These are phyloP conservation scores for Eucalyptus virginea DNA, from an alignment of 345 rosid genomes.

Conservation along the genomic window DNA sequence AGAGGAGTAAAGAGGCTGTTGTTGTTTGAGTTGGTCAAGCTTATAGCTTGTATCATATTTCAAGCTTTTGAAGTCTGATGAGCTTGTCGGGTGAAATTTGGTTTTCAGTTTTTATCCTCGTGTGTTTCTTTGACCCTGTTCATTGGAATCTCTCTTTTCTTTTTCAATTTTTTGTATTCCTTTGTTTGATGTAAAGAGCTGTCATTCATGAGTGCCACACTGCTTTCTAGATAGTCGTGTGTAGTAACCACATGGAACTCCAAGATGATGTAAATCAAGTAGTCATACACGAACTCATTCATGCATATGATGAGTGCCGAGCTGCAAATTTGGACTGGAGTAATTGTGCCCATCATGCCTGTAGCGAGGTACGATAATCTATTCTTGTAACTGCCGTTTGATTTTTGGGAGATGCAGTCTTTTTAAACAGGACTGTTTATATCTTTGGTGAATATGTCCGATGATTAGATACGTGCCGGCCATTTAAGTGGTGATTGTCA, in stretches of 20 bases:
- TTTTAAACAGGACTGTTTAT: not conserved
- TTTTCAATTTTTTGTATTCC: not conserved
- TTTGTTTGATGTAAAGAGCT: not conserved
- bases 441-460: not conserved
- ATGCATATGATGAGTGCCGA: conserved; percentile 87
- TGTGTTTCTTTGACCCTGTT: not conserved
- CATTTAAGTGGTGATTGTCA: conserved; percentile 95
- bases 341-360: conserved; percentile 95
- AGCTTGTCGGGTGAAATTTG: not conserved
- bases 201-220: not conserved
- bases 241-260: conserved; percentile 57
- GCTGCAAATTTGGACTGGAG: conserved; percentile 80
- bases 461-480: conserved; percentile 87
- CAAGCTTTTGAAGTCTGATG: not conserved
- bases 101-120: not conserved
- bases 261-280: conserved; percentile 92
- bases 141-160: not conserved
- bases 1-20: not conserved
- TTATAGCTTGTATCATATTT: not conserved
- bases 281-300: conserved; percentile 77
- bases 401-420: not conserved
- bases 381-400: not conserved
- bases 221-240: conserved; percentile 50
- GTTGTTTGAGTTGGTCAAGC: not conserved
- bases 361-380: conserved; percentile 60